Percentiles rank a stretch among this genome's conserved stretches.
These are phyloP conservation scores for Triticum urartu DNA, from an alignment of 176 grass and related monocot genomes.

Conservation along the genomic window DNA sequence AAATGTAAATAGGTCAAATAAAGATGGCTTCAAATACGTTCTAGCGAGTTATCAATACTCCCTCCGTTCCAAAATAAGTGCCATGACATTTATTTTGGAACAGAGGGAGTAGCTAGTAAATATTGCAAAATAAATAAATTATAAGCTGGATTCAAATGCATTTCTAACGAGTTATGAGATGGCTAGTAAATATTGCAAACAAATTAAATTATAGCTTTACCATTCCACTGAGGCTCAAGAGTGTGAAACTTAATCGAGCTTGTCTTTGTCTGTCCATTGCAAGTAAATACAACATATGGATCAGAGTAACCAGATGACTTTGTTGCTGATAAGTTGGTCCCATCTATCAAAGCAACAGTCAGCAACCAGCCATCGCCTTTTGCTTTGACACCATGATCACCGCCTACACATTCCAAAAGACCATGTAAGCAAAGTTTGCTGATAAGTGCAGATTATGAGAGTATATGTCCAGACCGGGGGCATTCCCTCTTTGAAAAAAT, in stretches of 20 bases:
- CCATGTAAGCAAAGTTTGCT: background rate
- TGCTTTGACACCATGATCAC: conserved; percentile 86
- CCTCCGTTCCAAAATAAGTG: too few relatives aligned
- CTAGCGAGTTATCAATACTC: background rate
- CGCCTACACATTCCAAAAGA: conserved; percentile 40
- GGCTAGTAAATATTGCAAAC: background rate
- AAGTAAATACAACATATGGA: conserved; percentile 94
- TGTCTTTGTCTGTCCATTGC: conserved; percentile 88
- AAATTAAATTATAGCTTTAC: conserved; percentile 38
- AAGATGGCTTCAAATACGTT: background rate
- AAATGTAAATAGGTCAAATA: background rate
- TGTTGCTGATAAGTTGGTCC: conserved; percentile 60
- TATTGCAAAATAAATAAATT: background rate
- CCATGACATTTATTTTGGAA: too few relatives aligned
- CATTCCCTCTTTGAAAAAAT: background rate
- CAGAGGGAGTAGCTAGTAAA: background rate
- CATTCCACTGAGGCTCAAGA: conserved; percentile 91
- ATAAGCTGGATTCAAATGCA: background rate
- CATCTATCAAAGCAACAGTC: conserved; percentile 86
- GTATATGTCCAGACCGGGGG: background rate
- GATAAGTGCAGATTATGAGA: conserved; percentile 1
- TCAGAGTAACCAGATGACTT: conserved; percentile 80
- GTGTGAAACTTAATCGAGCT: conserved; percentile 97
- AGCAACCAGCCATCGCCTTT: conserved; percentile 90
- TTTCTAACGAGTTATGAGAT: background rate